Evolutionary conservation across 2,329 filamentous ascomycete species (phyloP).

Genomic region (Phyllosticta ampelicida): DNA sequence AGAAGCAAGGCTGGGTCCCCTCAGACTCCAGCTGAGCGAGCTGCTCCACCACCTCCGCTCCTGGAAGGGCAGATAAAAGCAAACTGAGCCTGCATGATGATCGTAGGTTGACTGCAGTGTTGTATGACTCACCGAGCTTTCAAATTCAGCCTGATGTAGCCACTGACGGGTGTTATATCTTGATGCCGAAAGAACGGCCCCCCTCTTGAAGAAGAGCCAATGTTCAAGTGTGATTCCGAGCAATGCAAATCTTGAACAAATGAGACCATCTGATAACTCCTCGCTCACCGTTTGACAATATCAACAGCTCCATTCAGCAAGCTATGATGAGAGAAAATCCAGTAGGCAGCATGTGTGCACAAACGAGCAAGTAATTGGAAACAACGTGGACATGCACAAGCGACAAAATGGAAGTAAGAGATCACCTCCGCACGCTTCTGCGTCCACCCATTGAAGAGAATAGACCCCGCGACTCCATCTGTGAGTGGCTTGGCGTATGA

Average conservation of each 20-base stretch:
- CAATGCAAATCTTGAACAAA: no score
- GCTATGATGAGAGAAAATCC: no score
- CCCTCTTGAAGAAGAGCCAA: no score
- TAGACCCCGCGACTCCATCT: not conserved
- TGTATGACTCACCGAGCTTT: not conserved
- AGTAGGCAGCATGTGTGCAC: no score
- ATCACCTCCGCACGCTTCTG: slow-evolving; percentile 6
- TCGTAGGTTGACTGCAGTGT: not conserved
- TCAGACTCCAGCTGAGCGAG: not conserved
- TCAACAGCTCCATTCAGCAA: no score
- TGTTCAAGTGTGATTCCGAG: no score
- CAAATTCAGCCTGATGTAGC: not conserved
- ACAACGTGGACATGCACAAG: not conserved
- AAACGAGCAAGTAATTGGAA: no score
- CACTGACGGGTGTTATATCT: not conserved
- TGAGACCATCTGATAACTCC: no score
- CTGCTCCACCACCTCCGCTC: not conserved
- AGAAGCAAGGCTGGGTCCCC: not conserved
- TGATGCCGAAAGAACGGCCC: no score
- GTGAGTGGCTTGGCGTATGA: not conserved
- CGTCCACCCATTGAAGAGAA: slow-evolving; percentile 1
- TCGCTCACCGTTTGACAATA: no score
- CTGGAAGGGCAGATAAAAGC: not conserved
- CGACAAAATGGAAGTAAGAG: not conserved
- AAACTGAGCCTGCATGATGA: not conserved